Evolutionary conservation across 1,139 yeast species (phyloP), one percentile per base, ranked within the genome.

Genomic region (Yamadazyma buinensis): DNA sequence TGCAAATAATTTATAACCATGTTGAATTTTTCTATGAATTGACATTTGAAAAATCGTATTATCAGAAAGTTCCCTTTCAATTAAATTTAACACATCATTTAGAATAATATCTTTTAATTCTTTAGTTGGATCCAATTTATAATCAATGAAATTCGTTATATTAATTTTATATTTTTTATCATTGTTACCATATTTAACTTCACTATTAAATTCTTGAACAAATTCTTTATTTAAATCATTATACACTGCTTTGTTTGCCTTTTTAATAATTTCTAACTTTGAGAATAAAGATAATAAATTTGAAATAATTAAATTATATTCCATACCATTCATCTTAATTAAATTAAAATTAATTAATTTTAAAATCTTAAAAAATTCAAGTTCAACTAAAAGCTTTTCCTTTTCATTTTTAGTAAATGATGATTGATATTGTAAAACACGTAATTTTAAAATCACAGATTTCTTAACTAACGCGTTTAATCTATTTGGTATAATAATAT

Each of bases 1-100:
- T 3, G 43, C 19, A 32, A 42, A 45, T 10, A 56, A 38, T 35
- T 54, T 54, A 43, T 63, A 65, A 32, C 63, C 32, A 32, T 46
- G 48, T 32, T 55, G 57, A 12, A 59, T 34, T 21, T 47, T 45
- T 18, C 54, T 44, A 45, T 36, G 39, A 18, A 55, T 31, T 22
- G 46, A 46, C 9, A 48, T 46, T 32, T 64, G 66, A n/a, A 52
- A 51, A 51, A 61, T 54, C 39, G 55, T 62, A 2, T 64, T 68
- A 5, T 48, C 28, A 2, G 61, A 53, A 33, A 68, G 51, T 37
- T 56, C 42, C 10, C 49, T 41, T 40, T 68, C 73, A 31, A 36
- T 24, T 6, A 40, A 34, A 15, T 37, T 37, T 14, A 68, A 42
- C 10, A 57, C 44, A 8, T 41, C 22, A 17, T 17, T 17, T n/a